Percentiles rank a stretch among this genome's conserved stretches.
phyloP scores from a whole-genome alignment of 345 rosid genomes.

The Litchi chinensis region DNA sequence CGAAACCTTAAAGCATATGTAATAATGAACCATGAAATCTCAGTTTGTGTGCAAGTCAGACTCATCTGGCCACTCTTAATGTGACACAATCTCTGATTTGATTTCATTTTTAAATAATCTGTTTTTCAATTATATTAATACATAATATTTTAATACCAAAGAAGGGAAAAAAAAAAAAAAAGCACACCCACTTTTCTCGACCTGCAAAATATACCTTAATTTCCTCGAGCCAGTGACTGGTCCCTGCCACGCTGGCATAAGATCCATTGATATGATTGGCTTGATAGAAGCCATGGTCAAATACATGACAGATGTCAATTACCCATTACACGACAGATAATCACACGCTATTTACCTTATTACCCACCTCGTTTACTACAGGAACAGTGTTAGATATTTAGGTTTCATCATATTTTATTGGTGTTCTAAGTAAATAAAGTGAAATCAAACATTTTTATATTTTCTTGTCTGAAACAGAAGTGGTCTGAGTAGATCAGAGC shows the following conservation, averaged over 20 bases:
- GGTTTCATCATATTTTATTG: constrained; percentile 7
- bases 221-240: constrained; percentile 83
- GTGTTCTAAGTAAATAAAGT: constrained; percentile 1
- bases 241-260: constrained; percentile 55
- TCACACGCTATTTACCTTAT: constrained; percentile 27
- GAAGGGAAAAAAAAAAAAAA: background rate
- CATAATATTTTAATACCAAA: background rate
- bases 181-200: background rate
- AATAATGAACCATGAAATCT: constrained; percentile 30
- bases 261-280: constrained; percentile 59
- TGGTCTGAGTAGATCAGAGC: constrained; percentile 50
- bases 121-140: constrained; percentile 18
- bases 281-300: constrained; percentile 34
- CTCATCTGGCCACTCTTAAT: constrained; percentile 7
- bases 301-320: constrained; percentile 49
- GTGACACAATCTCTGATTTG: constrained; percentile 23
- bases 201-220: constrained; percentile 70
- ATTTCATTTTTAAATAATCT: constrained; percentile 1
- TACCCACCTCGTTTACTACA: constrained; percentile 44
- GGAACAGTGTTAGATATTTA: background rate
- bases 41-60: constrained; percentile 34
- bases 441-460: background rate
- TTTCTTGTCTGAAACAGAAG: constrained; percentile 25
- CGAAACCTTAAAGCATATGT: constrained; percentile 47
- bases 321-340: constrained; percentile 45